These are phyloP conservation scores for Penicillium pulvis DNA, from an alignment of 495 filamentous ascomycete species.

Conservation along the genomic window DNA sequence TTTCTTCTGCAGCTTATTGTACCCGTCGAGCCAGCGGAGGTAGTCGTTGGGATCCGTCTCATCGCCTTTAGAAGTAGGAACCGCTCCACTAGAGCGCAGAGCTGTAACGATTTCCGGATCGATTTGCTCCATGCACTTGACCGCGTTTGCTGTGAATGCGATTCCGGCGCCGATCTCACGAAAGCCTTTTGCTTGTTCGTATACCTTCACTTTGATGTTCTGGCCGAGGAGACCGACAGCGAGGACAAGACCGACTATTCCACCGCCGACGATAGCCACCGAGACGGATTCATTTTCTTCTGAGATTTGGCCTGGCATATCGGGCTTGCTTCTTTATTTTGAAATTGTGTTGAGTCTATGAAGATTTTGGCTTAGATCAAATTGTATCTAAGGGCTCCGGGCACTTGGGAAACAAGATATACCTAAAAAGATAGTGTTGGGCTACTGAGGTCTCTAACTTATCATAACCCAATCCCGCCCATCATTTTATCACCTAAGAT, in stretches of 20 bases:
- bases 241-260: constrained; percentile 24
- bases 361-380: no score
- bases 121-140: constrained; percentile 15
- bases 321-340: background rate
- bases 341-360: no score
- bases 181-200: constrained; percentile 20
- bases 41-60: constrained; percentile 13
- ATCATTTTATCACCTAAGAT: no score
- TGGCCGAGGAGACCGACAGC: constrained; percentile 20
- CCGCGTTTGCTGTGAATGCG: constrained; percentile 21
- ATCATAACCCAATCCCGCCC: no score
- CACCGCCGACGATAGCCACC: constrained; percentile 27
- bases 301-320: background rate
- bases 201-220: constrained; percentile 18
- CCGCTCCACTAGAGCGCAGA: constrained; percentile 9
- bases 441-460: no score
- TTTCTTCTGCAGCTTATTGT: background rate
- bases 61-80: background rate
- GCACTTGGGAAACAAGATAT: background rate
- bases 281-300: background rate
- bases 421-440: no score
- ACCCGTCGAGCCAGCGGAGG: constrained; percentile 4
- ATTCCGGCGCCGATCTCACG: constrained; percentile 25
- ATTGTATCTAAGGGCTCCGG: no score
- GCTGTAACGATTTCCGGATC: constrained; percentile 19